These are phyloP conservation scores for Fonsecaea pedrosoi DNA, from an alignment of 2,329 filamentous ascomycete species.

Conservation along the genomic window DNA sequence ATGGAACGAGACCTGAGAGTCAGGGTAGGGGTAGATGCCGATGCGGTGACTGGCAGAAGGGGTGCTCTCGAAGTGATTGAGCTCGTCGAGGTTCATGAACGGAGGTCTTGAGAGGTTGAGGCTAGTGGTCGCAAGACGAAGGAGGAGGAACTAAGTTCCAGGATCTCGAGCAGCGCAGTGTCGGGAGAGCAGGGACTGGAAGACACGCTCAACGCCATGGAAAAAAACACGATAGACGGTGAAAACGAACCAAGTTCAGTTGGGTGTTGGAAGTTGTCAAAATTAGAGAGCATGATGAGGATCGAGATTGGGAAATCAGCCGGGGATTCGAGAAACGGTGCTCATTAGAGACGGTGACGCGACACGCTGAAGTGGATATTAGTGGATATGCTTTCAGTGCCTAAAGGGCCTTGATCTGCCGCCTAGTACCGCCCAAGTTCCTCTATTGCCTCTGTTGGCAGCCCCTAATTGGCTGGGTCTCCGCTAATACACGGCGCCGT, in stretches of 20 bases:
- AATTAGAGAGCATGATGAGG: constrained; percentile 23
- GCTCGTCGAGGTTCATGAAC: constrained; percentile 39
- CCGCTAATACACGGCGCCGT: constrained; percentile 15
- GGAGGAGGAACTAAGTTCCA: constrained; percentile 19
- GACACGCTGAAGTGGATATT: constrained; percentile 28
- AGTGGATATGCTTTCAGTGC: background rate
- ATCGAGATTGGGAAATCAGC: constrained; percentile 35
- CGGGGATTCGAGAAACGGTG: constrained; percentile 11
- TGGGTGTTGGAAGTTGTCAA: constrained; percentile 33
- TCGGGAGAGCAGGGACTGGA: constrained; percentile 6
- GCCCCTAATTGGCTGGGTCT: constrained; percentile 4
- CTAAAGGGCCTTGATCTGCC: background rate
- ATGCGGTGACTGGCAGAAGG: constrained; percentile 21
- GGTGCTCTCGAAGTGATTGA: constrained; percentile 24
- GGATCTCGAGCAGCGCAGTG: constrained; percentile 13
- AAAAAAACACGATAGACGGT: constrained; percentile 19
- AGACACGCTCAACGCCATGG: constrained; percentile 31
- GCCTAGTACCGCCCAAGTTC: background rate
- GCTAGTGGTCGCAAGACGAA: constrained; percentile 20
- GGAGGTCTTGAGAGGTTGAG: constrained; percentile 19
- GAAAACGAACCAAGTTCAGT: constrained; percentile 11
- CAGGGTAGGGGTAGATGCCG: background rate
- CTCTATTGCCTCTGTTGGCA: constrained; percentile 14
- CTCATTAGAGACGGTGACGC: constrained; percentile 15
- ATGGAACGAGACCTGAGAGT: constrained; percentile 1